Base-by-base conservation (phyloP, 140 eudicot genomes). In the Anethum foeniculum region DNA sequence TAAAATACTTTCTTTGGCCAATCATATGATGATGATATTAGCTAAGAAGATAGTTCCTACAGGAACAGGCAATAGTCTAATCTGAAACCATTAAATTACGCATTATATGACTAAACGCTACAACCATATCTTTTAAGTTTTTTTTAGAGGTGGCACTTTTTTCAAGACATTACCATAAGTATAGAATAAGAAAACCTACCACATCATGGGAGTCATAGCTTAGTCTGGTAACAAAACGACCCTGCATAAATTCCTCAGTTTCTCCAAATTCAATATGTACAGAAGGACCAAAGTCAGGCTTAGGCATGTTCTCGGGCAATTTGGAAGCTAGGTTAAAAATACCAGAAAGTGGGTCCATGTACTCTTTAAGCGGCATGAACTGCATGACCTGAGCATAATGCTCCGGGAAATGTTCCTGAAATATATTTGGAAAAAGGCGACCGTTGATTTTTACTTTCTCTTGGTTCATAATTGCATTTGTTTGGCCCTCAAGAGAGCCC, bases 161-260 rank as follows among this genome's bases (percentile, higher is more conserved):
- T 54, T 65, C 4, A 8, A 8, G 28, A 41, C 16, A 41, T 43
- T 21, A 19, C 19, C 32, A 19, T n/a, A n/a, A 23, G 18, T 41
- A 48, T 41, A n/a, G 13, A 43, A 25, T 32, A 60, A 41, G 28
- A 51, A 51, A 79, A 84, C 82, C 68, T 87, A 92, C 99, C 96
- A 85, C 87, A 91, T 95, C 99, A 88, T 85, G 87, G 18, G 97
- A 89, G 68, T 90, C 90, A 79, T 87, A 92, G 72, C 88, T 85
- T 41, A 95, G 84, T 80, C 82, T 92, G 5, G 93, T 89, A 83
- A 92, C 83, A 81, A 88, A 95, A 78, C 91, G 91, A 62, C 90
- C 84, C 72, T 86, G 88, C 81, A 85, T 77, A 73, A 92, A 84
- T 79, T 92, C 97, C 77, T 95, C 99, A 16, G 90, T 82, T 84